These are phyloP conservation scores for Bimuria novae-zelandiae DNA, from an alignment of 2,329 filamentous ascomycete species.

Conservation along the genomic window DNA sequence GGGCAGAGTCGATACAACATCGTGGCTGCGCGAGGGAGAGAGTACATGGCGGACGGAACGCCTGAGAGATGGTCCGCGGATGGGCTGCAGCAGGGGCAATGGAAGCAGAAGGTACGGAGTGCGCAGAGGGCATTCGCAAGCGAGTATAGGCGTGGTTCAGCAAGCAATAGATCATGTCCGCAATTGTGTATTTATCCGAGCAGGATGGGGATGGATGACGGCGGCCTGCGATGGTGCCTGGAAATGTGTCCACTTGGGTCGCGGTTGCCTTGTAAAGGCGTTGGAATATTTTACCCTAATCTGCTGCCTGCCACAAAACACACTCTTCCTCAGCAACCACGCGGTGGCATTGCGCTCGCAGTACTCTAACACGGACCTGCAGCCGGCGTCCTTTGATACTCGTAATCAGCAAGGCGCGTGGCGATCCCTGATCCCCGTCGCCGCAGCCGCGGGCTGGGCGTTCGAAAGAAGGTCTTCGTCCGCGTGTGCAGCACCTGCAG, in stretches of 20 bases:
- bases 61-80: neutral
- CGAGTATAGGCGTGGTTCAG: slow-evolving; percentile 11
- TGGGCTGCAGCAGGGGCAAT: slow-evolving; percentile 35
- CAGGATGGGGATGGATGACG: slow-evolving; percentile 14
- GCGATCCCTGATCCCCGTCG: slow-evolving; percentile 32
- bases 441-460: slow-evolving; percentile 29
- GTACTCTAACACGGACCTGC: neutral
- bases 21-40: neutral
- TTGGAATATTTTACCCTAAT: no score
- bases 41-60: slow-evolving; percentile 8
- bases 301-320: no score
- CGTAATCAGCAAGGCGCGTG: neutral
- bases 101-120: slow-evolving; percentile 20
- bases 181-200: slow-evolving; percentile 31
- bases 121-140: slow-evolving; percentile 18
- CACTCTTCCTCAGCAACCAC: no score
- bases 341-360: no score
- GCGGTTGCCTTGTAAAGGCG: no score
- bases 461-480: slow-evolving; percentile 31
- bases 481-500: slow-evolving; percentile 35
- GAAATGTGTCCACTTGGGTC: no score
- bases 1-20: slow-evolving; percentile 6
- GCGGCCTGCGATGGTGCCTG: no score
- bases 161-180: slow-evolving; percentile 6
- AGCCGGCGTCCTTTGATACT: neutral